Evolutionary conservation across 2,329 filamentous ascomycete genomes (phyloP), one percentile per base, ranked within the genome.

Genomic region (Pestalotiopsis sp.): DNA sequence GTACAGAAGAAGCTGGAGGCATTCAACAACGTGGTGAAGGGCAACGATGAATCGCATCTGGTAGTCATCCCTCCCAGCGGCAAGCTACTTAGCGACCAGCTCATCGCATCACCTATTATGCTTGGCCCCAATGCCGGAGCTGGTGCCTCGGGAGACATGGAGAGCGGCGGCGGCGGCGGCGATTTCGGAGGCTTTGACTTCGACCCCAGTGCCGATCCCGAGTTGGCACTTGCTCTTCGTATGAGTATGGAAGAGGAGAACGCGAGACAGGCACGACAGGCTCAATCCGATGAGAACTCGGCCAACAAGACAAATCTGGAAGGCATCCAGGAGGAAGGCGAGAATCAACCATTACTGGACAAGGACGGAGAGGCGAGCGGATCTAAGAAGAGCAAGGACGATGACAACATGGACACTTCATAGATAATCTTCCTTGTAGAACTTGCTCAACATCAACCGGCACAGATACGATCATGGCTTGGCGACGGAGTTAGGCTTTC

Each of bases 221-320:
- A 99, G 81, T 85, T 99, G 77, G 96, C 96, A 25, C 89, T 99
- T 74, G 96, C 96, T 66, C 85, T 99, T 79, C 91, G 96, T 72
- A 97, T 99, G 94, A 97, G 93, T 81, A 94, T 97, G 89, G 96
- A 99, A 80, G 96, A 99, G 80, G 96, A 99, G 83, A 97, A 97
- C 84, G 95, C 95, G 70, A 87, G 96, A 76, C 91, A 97, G 82
- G 95, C 97, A 80, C 94, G 94, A 83, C 90, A 92, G 77, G 93
- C 92, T 75, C 90, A 91, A 75, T 90, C 93, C 72, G 91, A 93
- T 74, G 91, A 93, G 74, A 88, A 90, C 73, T 87, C 89, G 58
- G 88, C 92, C 67, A 89, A 90, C 73, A 95, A 95, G 84, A 89
- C 89, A 58, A 89, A 90, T 60, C 85, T 98, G 73, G 94, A 94